Percentiles rank a stretch among this genome's conserved stretches.
phyloP scores from a whole-genome alignment of 176 grass and related monocot species.

The Hordeum marinum region DNA sequence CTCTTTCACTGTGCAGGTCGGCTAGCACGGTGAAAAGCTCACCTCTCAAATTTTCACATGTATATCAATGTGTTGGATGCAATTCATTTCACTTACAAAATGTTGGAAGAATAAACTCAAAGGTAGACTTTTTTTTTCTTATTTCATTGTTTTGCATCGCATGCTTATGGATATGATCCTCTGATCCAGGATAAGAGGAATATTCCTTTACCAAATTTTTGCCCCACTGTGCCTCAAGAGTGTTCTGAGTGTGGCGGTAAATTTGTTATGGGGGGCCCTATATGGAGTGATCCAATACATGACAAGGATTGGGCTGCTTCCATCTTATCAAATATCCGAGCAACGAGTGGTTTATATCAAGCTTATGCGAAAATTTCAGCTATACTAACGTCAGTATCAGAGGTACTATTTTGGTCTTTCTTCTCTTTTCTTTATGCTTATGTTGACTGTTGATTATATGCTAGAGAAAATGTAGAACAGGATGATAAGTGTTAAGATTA shows the following conservation, averaged over 20 bases:
- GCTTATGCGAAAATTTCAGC: conserved; percentile 72
- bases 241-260: conserved; percentile 65
- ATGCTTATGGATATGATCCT: conserved; percentile 15
- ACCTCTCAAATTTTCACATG: conserved; percentile 78
- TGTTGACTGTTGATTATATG: neutral
- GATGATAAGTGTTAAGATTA: neutral
- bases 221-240: conserved; percentile 55
- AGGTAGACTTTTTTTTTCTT: conserved; percentile 38
- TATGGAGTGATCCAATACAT: conserved; percentile 87
- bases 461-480: neutral
- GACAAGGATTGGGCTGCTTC: conserved; percentile 70
- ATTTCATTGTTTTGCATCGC: neutral
- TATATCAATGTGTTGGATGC: conserved; percentile 83
- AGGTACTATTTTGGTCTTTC: conserved; percentile 33
- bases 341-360: conserved; percentile 46
- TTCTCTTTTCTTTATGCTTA: neutral
- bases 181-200: conserved; percentile 51
- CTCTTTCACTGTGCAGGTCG: conserved; percentile 50
- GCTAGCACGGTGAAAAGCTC: conserved; percentile 67
- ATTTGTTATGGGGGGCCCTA: conserved; percentile 84
- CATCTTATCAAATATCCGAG: conserved; percentile 49
- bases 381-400: conserved; percentile 54
- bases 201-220: conserved; percentile 58
- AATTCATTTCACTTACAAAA: conserved; percentile 79
- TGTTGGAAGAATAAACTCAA: conserved; percentile 57